These are phyloP conservation scores for Neurospora africana DNA, from an alignment of 495 filamentous ascomycete genomes.

Conservation along the genomic window DNA sequence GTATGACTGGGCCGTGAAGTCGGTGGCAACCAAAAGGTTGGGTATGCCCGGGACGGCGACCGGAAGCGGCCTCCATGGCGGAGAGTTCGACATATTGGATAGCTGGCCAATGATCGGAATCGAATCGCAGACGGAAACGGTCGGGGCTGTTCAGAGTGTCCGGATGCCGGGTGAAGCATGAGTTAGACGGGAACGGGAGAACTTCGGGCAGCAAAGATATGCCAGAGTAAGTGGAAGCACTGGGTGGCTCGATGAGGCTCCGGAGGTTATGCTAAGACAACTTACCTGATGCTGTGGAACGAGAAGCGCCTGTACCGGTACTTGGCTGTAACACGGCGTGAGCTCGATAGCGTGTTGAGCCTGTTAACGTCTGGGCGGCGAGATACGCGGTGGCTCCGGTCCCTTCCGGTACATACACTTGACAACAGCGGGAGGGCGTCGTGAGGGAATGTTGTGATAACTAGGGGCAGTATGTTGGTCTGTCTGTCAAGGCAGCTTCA, in stretches of 20 bases:
- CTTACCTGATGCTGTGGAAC: neutral
- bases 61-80: slow-evolving; percentile 26
- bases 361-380: neutral
- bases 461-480: neutral
- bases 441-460: neutral
- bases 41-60: slow-evolving; percentile 25
- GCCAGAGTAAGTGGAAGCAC: neutral
- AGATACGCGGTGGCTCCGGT: neutral
- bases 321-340: neutral
- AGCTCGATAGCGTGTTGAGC: neutral
- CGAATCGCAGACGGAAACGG: neutral
- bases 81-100: slow-evolving; percentile 15
- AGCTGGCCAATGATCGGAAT: neutral
- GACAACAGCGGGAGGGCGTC: neutral
- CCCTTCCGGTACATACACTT: neutral
- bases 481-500: neutral
- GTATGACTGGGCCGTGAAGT: slow-evolving; percentile 46
- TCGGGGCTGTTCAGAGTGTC: neutral
- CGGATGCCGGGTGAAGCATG: neutral
- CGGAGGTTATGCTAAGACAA: neutral
- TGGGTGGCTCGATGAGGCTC: neutral
- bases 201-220: neutral
- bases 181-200: neutral
- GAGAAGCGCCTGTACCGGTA: neutral
- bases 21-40: slow-evolving; percentile 31